A percentile compares a stretch with the other conserved stretches of the same genome.
phyloP scores from a whole-genome alignment of 2,329 filamentous ascomycete species.

The Beauveria medogensis region DNA sequence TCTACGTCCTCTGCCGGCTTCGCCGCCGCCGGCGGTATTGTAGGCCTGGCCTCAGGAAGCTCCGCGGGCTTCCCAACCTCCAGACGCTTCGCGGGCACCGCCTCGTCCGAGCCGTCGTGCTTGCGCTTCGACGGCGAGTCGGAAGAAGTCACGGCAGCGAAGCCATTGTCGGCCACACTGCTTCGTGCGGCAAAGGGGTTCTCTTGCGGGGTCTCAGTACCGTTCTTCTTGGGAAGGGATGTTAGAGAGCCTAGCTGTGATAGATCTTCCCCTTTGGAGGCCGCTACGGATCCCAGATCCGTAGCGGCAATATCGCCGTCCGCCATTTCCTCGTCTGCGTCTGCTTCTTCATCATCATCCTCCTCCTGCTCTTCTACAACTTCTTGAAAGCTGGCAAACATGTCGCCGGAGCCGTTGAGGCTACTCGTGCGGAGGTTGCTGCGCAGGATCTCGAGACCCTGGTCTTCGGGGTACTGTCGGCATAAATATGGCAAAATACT shows the following conservation, averaged over 20 bases:
- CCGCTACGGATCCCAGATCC: background rate
- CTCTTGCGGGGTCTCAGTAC: slow-evolving; percentile 12
- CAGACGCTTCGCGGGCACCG: slow-evolving; percentile 31
- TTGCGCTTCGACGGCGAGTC: slow-evolving; percentile 30
- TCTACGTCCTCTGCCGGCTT: slow-evolving; percentile 18
- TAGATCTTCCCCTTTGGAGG: background rate
- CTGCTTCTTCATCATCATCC: slow-evolving; percentile 28
- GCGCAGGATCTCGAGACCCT: slow-evolving; percentile 63
- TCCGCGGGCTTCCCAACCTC: slow-evolving; percentile 26
- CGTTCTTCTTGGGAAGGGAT: background rate
- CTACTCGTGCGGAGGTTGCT: slow-evolving; percentile 44
- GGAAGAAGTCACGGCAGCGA: slow-evolving; percentile 11
- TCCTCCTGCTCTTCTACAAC: slow-evolving; percentile 32
- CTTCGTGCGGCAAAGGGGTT: slow-evolving; percentile 29
- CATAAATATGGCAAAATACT: slow-evolving; percentile 76
- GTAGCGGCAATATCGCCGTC: slow-evolving; percentile 5
- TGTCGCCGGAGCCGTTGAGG: slow-evolving; percentile 19
- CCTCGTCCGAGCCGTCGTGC: slow-evolving; percentile 27
- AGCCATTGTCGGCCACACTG: slow-evolving; percentile 14
- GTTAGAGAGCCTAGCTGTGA: background rate
- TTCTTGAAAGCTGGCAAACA: slow-evolving; percentile 21
- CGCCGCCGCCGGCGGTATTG: slow-evolving; percentile 12
- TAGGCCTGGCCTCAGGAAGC: slow-evolving; percentile 14
- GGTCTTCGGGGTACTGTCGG: slow-evolving; percentile 52
- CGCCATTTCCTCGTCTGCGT: slow-evolving; percentile 22